Evolutionary conservation across 495 filamentous ascomycete genomes (phyloP).

Genomic region (Halenospora varia): DNA sequence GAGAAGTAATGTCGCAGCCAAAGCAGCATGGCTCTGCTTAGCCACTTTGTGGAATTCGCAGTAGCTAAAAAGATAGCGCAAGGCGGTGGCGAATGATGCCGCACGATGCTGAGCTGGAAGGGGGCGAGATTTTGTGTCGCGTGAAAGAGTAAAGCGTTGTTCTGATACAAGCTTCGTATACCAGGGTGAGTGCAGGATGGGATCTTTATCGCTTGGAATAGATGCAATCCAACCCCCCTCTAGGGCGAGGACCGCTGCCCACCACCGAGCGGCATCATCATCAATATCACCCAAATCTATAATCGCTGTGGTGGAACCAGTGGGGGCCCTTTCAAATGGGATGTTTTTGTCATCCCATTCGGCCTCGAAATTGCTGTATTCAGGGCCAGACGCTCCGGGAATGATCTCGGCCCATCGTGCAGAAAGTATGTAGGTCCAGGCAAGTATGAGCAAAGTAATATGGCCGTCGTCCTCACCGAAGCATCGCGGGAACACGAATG

Average conservation of each 20-base stretch:
- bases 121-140: constrained; percentile 11
- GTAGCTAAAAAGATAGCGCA: constrained; percentile 17
- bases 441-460: constrained; percentile 19
- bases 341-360: constrained; percentile 9
- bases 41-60: constrained; percentile 17
- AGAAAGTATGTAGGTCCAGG: constrained; percentile 22
- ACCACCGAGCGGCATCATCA: constrained; percentile 30
- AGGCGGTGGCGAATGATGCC: constrained; percentile 19
- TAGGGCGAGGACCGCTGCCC: constrained; percentile 30
- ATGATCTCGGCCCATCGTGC: constrained; percentile 24
- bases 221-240: constrained; percentile 29
- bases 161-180: constrained; percentile 19
- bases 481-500: constrained; percentile 3
- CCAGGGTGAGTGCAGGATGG: constrained; percentile 22
- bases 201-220: constrained; percentile 19
- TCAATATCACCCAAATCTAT: constrained; percentile 26
- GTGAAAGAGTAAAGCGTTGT: constrained; percentile 18
- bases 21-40: constrained; percentile 19
- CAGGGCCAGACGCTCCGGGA: constrained; percentile 15
- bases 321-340: background rate
- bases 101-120: constrained; percentile 12
- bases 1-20: constrained; percentile 20
- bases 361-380: constrained; percentile 16
- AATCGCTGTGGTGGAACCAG: constrained; percentile 3
- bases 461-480: constrained; percentile 16